Percentiles rank a stretch among this genome's conserved stretches.
These are phyloP conservation scores for Aurifilum marmelostoma DNA, from an alignment of 2,329 filamentous ascomycete genomes.

Conservation along the genomic window DNA sequence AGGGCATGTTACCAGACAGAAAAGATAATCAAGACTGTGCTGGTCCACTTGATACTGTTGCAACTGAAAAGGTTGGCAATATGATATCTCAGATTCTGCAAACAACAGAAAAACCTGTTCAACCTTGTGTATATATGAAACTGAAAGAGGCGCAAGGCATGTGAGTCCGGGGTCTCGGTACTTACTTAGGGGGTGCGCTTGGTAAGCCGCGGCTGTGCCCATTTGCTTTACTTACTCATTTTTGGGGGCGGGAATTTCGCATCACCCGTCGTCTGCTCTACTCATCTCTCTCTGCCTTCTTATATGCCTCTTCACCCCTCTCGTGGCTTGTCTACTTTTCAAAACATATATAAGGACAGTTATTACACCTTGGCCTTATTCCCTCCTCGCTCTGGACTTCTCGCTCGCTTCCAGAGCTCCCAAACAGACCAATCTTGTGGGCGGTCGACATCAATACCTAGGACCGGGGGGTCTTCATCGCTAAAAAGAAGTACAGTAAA, in stretches of 20 bases:
- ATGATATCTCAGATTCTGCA: not conserved
- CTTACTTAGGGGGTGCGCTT: not conserved
- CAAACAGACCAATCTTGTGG: conserved; percentile 10
- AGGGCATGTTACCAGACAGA: too few species aligned
- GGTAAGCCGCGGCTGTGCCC: not conserved
- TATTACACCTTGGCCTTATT: not conserved
- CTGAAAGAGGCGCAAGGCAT: not conserved
- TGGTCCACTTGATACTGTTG: not conserved
- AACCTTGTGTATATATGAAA: not conserved
- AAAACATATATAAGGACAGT: not conserved
- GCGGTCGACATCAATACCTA: not conserved
- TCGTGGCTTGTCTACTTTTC: too few species aligned
- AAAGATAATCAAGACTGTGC: not conserved
- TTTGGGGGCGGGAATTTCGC: not conserved
- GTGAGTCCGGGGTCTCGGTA: not conserved
- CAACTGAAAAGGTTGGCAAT: not conserved
- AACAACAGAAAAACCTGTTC: not conserved
- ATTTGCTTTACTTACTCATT: not conserved
- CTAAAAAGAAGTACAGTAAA: not conserved
- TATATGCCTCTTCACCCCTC: not conserved
- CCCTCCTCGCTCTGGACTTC: not conserved
- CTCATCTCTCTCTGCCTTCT: not conserved
- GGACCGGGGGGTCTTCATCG: not conserved
- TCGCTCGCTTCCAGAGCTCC: not conserved
- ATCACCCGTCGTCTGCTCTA: not conserved